Evolutionary conservation across 495 filamentous ascomycete genomes (phyloP).

Genomic region (Penicillium mononematosum): DNA sequence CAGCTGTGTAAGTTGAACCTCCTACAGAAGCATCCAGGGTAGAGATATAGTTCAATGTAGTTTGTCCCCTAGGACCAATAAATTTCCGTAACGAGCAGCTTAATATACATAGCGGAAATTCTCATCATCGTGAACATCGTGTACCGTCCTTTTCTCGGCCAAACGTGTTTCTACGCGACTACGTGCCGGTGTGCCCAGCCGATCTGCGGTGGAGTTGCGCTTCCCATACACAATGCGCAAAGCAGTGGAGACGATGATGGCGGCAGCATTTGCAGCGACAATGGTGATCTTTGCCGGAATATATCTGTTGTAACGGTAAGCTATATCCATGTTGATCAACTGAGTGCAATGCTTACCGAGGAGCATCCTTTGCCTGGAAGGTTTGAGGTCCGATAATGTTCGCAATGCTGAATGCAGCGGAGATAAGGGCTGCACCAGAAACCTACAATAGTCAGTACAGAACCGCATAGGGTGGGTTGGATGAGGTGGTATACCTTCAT

Average conservation of each 20-base stretch:
- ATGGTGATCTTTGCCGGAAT: constrained; percentile 61
- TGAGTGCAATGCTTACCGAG: constrained; percentile 26
- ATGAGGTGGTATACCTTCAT: constrained; percentile 38
- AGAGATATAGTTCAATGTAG: too few species aligned
- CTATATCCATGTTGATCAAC: too few species aligned
- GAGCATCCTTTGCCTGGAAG: constrained; percentile 51
- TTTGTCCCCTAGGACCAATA: too few species aligned
- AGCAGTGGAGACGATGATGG: constrained; percentile 37
- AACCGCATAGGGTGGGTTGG: neutral
- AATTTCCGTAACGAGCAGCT: neutral
- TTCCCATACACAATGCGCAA: constrained; percentile 42
- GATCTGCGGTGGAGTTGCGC: constrained; percentile 25
- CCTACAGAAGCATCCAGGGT: too few species aligned
- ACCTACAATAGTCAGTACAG: constrained; percentile 12
- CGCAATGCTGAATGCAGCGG: constrained; percentile 50
- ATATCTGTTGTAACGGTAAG: constrained; percentile 16
- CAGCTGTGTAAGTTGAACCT: too few species aligned
- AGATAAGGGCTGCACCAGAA: constrained; percentile 36
- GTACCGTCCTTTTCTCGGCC: constrained; percentile 3
- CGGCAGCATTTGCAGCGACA: constrained; percentile 46
- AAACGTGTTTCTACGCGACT: constrained; percentile 19
- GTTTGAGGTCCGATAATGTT: constrained; percentile 62
- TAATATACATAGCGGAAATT: constrained; percentile 34
- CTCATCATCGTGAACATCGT: constrained; percentile 20
- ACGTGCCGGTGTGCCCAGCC: constrained; percentile 18